Evolutionary conservation across 768 basidiomycete species (phyloP).

Genomic region (Termitomyces sp.): DNA sequence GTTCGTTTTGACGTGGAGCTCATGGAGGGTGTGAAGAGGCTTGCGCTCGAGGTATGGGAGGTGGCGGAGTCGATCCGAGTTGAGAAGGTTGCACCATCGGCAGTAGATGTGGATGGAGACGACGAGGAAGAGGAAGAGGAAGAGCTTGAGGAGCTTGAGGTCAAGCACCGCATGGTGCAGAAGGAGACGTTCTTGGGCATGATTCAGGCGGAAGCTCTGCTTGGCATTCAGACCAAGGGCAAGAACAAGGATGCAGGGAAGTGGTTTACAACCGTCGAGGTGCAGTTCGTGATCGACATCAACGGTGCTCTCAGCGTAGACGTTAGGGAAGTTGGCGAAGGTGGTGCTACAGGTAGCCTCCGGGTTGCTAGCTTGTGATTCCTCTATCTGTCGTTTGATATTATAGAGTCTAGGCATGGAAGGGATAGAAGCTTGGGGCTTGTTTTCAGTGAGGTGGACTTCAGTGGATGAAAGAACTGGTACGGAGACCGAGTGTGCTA

Average conservation of each 20-base stretch:
- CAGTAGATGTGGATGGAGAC: conserved; percentile 27
- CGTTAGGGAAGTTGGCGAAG: conserved; percentile 33
- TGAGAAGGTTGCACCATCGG: conserved; percentile 51
- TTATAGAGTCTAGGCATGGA: not conserved
- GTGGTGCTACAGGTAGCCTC: conserved; percentile 8
- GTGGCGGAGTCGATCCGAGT: conserved; percentile 63
- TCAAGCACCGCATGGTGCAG: conserved; percentile 56
- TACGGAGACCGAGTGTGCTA: no score
- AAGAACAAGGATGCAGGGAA: conserved; percentile 38
- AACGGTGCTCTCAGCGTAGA: conserved; percentile 36
- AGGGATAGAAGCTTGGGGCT: no score
- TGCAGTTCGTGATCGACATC: conserved; percentile 33
- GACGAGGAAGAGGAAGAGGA: conserved; percentile 50
- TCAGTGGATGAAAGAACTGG: no score
- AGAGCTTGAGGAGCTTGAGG: conserved; percentile 56
- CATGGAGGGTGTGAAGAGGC: conserved; percentile 33
- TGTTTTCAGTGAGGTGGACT: no score
- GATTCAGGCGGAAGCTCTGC: conserved; percentile 35
- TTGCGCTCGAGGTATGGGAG: conserved; percentile 79
- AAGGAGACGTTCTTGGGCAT: conserved; percentile 53
- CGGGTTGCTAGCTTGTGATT: conserved; percentile 6
- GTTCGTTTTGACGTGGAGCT: conserved; percentile 58
- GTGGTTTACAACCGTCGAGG: conserved; percentile 49
- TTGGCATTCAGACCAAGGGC: conserved; percentile 37
- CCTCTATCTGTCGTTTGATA: not conserved